Percentiles rank a stretch among this genome's conserved stretches.
phyloP scores from a whole-genome alignment of 371 early-diverging fungal genomes.

The Rhizomucor pusillus region DNA sequence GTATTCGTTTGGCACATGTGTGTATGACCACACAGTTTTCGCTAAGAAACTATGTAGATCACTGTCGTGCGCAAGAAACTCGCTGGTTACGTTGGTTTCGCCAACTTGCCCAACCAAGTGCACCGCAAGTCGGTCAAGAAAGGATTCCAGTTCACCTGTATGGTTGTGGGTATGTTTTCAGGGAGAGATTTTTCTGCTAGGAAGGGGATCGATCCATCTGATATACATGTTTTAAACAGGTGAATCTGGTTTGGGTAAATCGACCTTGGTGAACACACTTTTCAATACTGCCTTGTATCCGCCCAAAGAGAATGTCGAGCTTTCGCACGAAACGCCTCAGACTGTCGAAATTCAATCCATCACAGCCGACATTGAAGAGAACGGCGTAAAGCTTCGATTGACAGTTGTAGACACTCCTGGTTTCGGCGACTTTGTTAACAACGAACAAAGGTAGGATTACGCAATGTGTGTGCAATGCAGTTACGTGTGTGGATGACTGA shows the following conservation, averaged over 20 bases:
- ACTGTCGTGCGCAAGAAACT: constrained; percentile 73
- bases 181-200: neutral
- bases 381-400: constrained; percentile 89
- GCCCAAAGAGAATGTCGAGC: constrained; percentile 75
- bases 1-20: constrained; percentile 4
- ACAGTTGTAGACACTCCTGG: constrained; percentile 95
- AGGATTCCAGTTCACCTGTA: constrained; percentile 98
- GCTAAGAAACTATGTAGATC: constrained; percentile 18
- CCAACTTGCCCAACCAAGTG: constrained; percentile 98
- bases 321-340: constrained; percentile 82
- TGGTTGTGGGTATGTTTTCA: constrained; percentile 88
- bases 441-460: constrained; percentile 80
- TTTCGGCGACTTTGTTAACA: constrained; percentile 95
- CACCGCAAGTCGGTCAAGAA: constrained; percentile 97
- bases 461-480: neutral
- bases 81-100: constrained; percentile 96
- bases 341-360: constrained; percentile 94
- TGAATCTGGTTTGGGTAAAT: constrained; percentile 98
- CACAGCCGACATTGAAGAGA: constrained; percentile 85
- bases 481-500: neutral
- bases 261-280: constrained; percentile 99
- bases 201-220: too few relatives aligned
- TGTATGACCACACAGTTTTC: too few relatives aligned
- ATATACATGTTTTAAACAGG: too few relatives aligned
- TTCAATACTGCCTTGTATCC: constrained; percentile 95